Conservation (phyloP, 73 alveolate species). For the Paramecium primaurelia region DNA sequence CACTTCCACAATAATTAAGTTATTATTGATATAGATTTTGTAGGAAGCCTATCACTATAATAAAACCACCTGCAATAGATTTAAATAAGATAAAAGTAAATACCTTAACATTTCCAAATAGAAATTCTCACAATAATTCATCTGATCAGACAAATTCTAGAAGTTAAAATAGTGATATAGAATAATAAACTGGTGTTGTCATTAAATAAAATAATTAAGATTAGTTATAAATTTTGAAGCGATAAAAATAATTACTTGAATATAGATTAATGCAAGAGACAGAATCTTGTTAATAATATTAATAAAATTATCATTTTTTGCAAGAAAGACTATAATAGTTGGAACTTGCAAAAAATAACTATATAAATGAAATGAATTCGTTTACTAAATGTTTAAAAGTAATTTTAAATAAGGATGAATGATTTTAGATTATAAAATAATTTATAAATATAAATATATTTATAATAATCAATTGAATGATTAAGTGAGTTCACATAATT, state of each 20-base stretch:
- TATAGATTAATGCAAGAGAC: neutral
- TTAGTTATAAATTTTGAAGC: neutral
- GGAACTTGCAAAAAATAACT: neutral
- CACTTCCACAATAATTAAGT: neutral
- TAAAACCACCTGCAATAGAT: neutral
- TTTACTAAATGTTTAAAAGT: neutral
- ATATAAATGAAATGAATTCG: neutral
- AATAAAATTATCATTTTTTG: neutral
- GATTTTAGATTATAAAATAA: neutral
- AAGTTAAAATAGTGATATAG: neutral
- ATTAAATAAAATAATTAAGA: neutral
- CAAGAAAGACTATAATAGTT: neutral
- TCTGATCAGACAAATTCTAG: neutral
- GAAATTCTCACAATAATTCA: neutral
- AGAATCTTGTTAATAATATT: neutral
- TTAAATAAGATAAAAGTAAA: neutral
- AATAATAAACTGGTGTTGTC: neutral
- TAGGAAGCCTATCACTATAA: neutral
- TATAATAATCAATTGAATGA: neutral
- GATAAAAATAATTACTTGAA: neutral
- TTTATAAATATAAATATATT: neutral
- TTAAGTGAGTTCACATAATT: constrained; percentile 24
- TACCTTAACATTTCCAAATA: neutral
- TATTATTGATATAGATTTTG: neutral
- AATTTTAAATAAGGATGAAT: neutral